These are phyloP conservation scores for Boeremia lycopersici DNA, from an alignment of 2,329 filamentous ascomycete genomes.

Conservation along the genomic window DNA sequence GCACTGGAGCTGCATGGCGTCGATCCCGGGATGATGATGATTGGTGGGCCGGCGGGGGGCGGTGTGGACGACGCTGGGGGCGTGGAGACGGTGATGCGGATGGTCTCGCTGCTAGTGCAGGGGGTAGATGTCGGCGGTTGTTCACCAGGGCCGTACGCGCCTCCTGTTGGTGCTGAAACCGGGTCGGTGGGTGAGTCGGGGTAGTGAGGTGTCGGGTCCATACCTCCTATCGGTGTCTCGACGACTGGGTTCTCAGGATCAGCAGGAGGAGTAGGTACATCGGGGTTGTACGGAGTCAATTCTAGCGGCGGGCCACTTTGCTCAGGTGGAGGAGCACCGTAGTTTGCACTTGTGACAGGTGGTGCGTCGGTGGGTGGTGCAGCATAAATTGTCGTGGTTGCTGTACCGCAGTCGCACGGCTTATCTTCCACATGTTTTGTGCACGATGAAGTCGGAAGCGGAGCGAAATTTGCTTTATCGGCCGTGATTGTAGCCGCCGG, in stretches of 20 bases:
- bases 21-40: background rate
- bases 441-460: background rate
- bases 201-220: background rate
- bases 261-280: background rate
- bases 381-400: conserved; percentile 4
- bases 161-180: background rate
- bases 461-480: background rate
- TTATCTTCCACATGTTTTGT: background rate
- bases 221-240: background rate
- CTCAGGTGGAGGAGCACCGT: background rate
- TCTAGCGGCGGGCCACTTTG: background rate
- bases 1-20: conserved; percentile 1
- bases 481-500: conserved; percentile 2
- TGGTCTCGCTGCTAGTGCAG: background rate
- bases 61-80: background rate
- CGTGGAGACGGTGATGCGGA: conserved; percentile 13
- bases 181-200: background rate
- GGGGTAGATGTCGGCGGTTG: background rate
- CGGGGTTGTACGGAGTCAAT: conserved; percentile 1
- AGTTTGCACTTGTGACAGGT: background rate
- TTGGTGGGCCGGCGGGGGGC: background rate
- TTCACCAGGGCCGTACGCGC: background rate
- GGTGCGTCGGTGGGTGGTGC: background rate
- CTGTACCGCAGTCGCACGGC: conserved; percentile 3
- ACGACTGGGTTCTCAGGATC: background rate